These are phyloP conservation scores for Setaria italica DNA, from an alignment of 202 grass and related monocot species.

Conservation along the genomic window DNA sequence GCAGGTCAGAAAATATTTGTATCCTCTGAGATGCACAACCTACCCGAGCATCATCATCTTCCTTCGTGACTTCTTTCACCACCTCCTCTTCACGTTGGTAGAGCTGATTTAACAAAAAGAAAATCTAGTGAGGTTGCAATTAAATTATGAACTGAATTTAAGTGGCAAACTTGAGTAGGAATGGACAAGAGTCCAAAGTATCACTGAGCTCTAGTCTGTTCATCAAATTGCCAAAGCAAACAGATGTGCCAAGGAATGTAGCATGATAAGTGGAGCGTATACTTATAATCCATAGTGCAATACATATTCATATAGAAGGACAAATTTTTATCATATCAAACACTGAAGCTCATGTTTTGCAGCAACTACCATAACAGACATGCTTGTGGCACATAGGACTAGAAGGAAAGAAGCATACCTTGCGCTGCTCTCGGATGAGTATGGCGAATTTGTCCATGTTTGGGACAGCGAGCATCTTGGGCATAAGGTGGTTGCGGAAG, in stretches of 20 bases:
- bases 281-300: neutral
- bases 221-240: neutral
- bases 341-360: neutral
- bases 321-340: neutral
- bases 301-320: neutral
- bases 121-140: neutral
- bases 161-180: neutral
- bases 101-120: slow-evolving; percentile 61
- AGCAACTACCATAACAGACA: neutral
- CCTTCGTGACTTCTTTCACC: slow-evolving; percentile 60
- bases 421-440: slow-evolving; percentile 80
- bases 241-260: neutral
- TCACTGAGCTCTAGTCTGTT: neutral
- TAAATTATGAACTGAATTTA: slow-evolving; percentile 16
- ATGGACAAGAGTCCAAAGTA: neutral
- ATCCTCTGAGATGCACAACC: slow-evolving; percentile 17
- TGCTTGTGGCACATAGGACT: neutral
- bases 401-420: slow-evolving; percentile 48
- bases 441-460: slow-evolving; percentile 92
- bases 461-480: slow-evolving; percentile 84
- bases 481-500: slow-evolving; percentile 96
- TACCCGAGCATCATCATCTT: slow-evolving; percentile 54
- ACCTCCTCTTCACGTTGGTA: slow-evolving; percentile 66
- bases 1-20: neutral
- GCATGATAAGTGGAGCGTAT: neutral